Evolutionary conservation across 208 protist genomes (phyloP).

Genomic region (Trichomonas tenax): DNA sequence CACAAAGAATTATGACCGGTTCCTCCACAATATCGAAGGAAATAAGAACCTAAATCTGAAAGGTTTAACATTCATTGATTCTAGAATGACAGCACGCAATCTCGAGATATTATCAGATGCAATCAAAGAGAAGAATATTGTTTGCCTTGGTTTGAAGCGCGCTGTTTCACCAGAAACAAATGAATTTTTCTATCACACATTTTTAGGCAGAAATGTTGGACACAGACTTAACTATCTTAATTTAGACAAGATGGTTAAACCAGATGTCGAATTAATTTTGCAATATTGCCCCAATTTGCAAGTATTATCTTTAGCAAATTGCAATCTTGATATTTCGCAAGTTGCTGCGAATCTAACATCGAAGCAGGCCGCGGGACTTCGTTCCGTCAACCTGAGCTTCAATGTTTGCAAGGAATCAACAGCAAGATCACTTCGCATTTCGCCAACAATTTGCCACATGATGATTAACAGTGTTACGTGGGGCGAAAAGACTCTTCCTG

Average conservation of each 20-base stretch:
- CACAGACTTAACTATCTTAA: not conserved
- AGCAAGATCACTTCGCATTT: not conserved
- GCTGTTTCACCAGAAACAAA: not conserved
- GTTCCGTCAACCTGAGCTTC: not conserved
- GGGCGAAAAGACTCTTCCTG: not conserved
- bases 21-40: not conserved
- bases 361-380: not conserved
- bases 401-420: not conserved
- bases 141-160: not conserved
- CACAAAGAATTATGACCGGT: not conserved
- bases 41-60: not conserved
- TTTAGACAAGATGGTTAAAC: not conserved
- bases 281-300: not conserved
- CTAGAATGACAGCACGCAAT: not conserved
- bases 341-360: not conserved
- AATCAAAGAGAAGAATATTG: not conserved
- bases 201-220: not conserved
- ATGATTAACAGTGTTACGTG: not conserved
- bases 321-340: not conserved
- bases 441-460: not conserved
- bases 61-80: not conserved
- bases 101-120: not conserved
- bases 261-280: not conserved
- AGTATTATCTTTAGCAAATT: not conserved
- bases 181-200: not conserved